Evolutionary conservation across 768 basidiomycete species (phyloP), one percentile per base, ranked within the genome.

Genomic region (Tulasnella sp.): DNA sequence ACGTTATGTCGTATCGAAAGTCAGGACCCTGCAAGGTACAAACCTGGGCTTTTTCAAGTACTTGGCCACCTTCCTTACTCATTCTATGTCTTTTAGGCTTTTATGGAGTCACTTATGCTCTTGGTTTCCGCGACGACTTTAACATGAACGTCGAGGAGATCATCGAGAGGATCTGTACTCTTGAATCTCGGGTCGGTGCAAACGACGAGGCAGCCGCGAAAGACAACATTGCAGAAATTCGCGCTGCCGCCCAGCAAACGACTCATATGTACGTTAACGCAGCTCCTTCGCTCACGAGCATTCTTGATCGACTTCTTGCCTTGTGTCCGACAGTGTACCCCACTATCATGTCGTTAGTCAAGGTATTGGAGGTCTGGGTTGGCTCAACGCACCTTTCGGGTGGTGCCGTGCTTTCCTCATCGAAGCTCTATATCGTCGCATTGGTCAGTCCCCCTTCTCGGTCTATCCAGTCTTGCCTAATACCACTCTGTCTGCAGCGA

Each of bases 101-200:
- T 76, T 89, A 89, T 64, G 87, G 86, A 19, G 85, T 85, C 7
- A 85, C 85, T 1, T 86, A 86, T 73, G 84, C 83, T 69, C 79
- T 86, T 62, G 89, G 89, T 0, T 90, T 87, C 80, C 81, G 87
- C n/a, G 88, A 90, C 66, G 78, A 84, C 8, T 85, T 87, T 70
- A 82, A 86, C 72, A 82, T 87, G 19, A 69, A 84, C 81, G 77
- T 84, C 16, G 76, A 80, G 16, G 84, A 86, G 35, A 78, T 89
- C 39, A 78, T 88, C 7, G 81, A 83, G 37, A 80, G 79, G n/a
- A 85, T 89, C 69, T 83, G 83, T 74, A 78, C 77, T 5, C 76
- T 88, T 8, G 88, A 90, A 77, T 72, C 77, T 32, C 78, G 81
- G n/a, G 73, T 77, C 4, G 81, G 84, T 72, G 81, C 81, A 1